Percentiles rank a stretch among this genome's conserved stretches.
Conservation (phyloP, 495 filamentous ascomycete species). For the Podospora sp. region DNA sequence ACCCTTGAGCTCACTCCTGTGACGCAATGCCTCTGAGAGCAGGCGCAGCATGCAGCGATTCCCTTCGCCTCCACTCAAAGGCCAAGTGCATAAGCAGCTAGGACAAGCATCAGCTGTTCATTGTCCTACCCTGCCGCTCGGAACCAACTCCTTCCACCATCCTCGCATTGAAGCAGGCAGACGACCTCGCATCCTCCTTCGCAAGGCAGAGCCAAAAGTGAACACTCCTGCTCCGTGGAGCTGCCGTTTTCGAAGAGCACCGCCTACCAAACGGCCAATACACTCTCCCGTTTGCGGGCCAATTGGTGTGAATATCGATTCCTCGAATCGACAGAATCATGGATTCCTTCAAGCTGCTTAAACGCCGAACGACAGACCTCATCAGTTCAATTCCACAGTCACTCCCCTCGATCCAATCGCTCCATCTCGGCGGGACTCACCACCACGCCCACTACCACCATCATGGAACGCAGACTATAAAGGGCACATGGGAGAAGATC, state of each 20-base stretch:
- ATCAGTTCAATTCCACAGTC: conserved; percentile 44
- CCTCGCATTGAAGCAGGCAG: not conserved
- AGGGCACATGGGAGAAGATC: conserved; percentile 63
- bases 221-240: not conserved
- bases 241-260: not conserved
- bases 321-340: conserved; percentile 24
- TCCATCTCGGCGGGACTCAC: conserved; percentile 24
- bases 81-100: not conserved
- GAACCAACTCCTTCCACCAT: not conserved
- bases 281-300: not conserved
- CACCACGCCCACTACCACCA: conserved; percentile 14
- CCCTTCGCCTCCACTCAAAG: not conserved
- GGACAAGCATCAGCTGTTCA: not conserved
- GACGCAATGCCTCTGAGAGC: not conserved
- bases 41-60: not conserved
- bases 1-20: not conserved
- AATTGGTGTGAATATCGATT: not conserved
- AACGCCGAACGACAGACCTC: conserved; percentile 49
- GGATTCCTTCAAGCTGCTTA: conserved; percentile 49
- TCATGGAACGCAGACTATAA: conserved; percentile 39
- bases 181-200: not conserved
- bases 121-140: not conserved
- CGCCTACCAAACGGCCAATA: not conserved
- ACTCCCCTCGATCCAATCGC: conserved; percentile 36
- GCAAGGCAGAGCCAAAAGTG: not conserved